Conservation (phyloP, 345 rosid species). For the Lagerstroemia speciosa region DNA sequence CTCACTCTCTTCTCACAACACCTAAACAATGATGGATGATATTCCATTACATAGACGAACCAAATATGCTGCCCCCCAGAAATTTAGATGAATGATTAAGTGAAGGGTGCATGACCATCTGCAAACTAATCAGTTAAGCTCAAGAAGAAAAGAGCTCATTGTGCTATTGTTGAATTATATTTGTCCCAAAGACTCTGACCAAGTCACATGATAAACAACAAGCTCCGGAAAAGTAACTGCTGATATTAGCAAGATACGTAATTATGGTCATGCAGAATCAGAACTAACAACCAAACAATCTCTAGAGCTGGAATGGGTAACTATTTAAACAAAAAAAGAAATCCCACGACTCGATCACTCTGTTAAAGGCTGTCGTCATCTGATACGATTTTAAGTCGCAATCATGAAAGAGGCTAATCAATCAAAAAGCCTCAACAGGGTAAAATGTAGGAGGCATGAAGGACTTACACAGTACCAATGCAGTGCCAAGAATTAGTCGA, state of each 20-base stretch:
- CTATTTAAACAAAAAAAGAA: not conserved
- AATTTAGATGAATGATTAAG: not conserved
- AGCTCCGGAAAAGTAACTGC: not conserved
- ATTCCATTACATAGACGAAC: not conserved
- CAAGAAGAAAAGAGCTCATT: not conserved
- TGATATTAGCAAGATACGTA: not conserved
- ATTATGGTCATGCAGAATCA: not conserved
- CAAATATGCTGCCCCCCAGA: not conserved
- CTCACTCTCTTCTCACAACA: conserved; percentile 86
- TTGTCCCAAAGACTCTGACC: not conserved
- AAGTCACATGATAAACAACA: not conserved
- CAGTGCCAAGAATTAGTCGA: conserved; percentile 71
- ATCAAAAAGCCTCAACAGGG: not conserved
- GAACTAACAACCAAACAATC: not conserved
- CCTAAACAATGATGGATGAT: conserved; percentile 26
- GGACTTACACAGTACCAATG: conserved; percentile 53
- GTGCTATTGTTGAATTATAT: not conserved
- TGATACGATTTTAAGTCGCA: not conserved
- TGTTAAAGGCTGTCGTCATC: not conserved
- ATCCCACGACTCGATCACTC: not conserved
- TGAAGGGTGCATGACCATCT: not conserved
- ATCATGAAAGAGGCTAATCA: not conserved
- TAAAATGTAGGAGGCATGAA: not conserved
- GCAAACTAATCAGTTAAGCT: not conserved
- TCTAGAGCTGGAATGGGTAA: no score